Evolutionary conservation across 2,329 filamentous ascomycete species (phyloP).

Genomic region (Sporothrix protearum): DNA sequence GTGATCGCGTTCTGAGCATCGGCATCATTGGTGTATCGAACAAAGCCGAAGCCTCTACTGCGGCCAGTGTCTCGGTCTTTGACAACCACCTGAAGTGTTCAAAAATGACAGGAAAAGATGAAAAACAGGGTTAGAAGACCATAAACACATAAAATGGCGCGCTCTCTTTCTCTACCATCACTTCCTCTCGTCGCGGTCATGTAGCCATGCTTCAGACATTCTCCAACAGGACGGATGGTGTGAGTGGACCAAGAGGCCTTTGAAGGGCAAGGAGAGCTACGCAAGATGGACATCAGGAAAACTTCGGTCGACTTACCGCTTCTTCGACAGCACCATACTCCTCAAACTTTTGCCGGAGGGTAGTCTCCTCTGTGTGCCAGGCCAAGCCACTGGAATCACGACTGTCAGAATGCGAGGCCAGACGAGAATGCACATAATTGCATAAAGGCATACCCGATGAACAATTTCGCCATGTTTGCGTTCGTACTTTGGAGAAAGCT

Average conservation of each 20-base stretch:
- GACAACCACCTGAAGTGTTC: conserved; percentile 71
- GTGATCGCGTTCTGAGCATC: conserved; percentile 75
- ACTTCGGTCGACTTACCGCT: conserved; percentile 65
- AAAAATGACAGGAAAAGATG: neutral
- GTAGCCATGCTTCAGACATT: neutral
- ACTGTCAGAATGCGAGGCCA: conserved; percentile 26
- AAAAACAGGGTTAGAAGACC: conserved; percentile 20
- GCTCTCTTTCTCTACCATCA: neutral
- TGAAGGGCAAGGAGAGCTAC: neutral
- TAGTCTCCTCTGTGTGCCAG: conserved; percentile 93
- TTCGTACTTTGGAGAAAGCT: neutral
- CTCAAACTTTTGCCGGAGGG: conserved; percentile 85
- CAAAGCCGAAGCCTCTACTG: conserved; percentile 96
- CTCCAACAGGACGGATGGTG: neutral
- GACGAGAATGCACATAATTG: neutral
- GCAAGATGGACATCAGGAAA: neutral
- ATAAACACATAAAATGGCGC: neutral
- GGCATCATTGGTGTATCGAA: conserved; percentile 74
- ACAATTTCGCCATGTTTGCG: conserved; percentile 39
- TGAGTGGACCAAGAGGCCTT: neutral
- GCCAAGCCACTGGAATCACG: conserved; percentile 73
- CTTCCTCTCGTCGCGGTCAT: neutral
- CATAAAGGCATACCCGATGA: conserved; percentile 67
- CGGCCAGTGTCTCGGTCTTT: conserved; percentile 96
- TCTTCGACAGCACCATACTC: conserved; percentile 89